These are phyloP conservation scores for Diplocarpon mali DNA, from an alignment of 2,329 filamentous ascomycete genomes.

Conservation along the genomic window DNA sequence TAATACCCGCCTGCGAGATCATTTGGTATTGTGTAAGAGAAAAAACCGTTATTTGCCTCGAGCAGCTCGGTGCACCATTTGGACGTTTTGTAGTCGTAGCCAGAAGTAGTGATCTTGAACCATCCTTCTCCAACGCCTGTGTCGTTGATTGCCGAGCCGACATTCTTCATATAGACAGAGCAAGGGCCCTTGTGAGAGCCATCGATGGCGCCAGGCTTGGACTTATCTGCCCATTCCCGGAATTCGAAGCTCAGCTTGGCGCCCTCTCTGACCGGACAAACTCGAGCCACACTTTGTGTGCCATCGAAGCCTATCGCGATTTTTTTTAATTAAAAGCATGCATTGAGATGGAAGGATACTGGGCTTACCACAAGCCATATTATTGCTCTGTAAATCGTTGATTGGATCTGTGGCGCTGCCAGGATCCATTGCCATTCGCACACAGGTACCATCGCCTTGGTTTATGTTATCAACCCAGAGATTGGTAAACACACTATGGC, in stretches of 20 bases:
- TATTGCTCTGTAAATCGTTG: slow-evolving; percentile 41
- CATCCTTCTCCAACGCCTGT: slow-evolving; percentile 53
- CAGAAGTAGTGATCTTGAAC: slow-evolving; percentile 35
- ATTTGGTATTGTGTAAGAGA: slow-evolving; percentile 50
- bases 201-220: slow-evolving; percentile 45
- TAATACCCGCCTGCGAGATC: slow-evolving; percentile 56
- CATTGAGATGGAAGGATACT: background rate
- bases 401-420: slow-evolving; percentile 46
- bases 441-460: slow-evolving; percentile 61
- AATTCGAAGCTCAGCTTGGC: slow-evolving; percentile 43
- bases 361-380: slow-evolving; percentile 60
- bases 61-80: slow-evolving; percentile 64
- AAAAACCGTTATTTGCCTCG: slow-evolving; percentile 50
- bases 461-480: slow-evolving; percentile 49
- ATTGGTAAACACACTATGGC: slow-evolving; percentile 54
- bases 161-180: slow-evolving; percentile 62
- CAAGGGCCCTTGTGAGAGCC: slow-evolving; percentile 56
- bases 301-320: slow-evolving; percentile 34
- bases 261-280: slow-evolving; percentile 29
- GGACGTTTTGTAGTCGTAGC: slow-evolving; percentile 40
- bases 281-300: slow-evolving; percentile 35
- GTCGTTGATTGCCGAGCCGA: slow-evolving; percentile 41
- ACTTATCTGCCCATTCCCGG: slow-evolving; percentile 47
- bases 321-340: too few species aligned
- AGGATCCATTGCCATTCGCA: slow-evolving; percentile 51